Evolutionary conservation across 805 yeast species (phyloP).

Genomic region (Saccharomycopsis sp.): DNA sequence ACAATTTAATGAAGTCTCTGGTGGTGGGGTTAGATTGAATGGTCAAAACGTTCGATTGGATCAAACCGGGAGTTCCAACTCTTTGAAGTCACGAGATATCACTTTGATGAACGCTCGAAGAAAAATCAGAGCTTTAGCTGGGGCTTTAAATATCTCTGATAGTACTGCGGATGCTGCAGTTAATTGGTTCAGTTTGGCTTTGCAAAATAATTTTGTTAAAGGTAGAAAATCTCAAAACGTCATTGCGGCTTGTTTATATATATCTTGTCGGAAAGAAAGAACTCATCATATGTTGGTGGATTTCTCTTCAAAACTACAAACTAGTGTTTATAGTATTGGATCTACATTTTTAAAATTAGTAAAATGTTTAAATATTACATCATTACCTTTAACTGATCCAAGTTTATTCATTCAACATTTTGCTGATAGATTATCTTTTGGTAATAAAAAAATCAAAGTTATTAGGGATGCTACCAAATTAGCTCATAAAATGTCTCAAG

Average conservation of each 20-base stretch:
- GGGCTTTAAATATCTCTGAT: constrained; percentile 70
- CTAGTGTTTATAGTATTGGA: constrained; percentile 89
- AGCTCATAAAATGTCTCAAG: constrained; percentile 85
- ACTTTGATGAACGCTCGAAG: constrained; percentile 78
- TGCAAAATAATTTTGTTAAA: constrained; percentile 83
- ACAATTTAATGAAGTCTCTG: constrained; percentile 81
- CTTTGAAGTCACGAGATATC: constrained; percentile 81
- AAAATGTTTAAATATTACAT: constrained; percentile 66
- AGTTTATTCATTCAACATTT: constrained; percentile 89
- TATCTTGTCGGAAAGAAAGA: constrained; percentile 85
- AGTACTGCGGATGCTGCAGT: constrained; percentile 77
- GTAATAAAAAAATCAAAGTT: constrained; percentile 62
- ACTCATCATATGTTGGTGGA: constrained; percentile 96
- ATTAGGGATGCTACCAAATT: constrained; percentile 78
- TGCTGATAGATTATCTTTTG: constrained; percentile 78
- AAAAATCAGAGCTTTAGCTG: constrained; percentile 71
- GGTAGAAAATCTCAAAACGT: constrained; percentile 97
- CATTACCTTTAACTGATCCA: constrained; percentile 87
- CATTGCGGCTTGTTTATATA: constrained; percentile 86
- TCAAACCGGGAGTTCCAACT: constrained; percentile 55
- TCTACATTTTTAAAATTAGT: constrained; percentile 92
- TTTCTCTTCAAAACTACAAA: constrained; percentile 81
- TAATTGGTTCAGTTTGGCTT: constrained; percentile 82
- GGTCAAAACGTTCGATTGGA: constrained; percentile 86
- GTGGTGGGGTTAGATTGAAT: constrained; percentile 93